Evolutionary conservation across 768 basidiomycete genomes (phyloP), one percentile per base, ranked within the genome.

Genomic region (Serendipita sp.): DNA sequence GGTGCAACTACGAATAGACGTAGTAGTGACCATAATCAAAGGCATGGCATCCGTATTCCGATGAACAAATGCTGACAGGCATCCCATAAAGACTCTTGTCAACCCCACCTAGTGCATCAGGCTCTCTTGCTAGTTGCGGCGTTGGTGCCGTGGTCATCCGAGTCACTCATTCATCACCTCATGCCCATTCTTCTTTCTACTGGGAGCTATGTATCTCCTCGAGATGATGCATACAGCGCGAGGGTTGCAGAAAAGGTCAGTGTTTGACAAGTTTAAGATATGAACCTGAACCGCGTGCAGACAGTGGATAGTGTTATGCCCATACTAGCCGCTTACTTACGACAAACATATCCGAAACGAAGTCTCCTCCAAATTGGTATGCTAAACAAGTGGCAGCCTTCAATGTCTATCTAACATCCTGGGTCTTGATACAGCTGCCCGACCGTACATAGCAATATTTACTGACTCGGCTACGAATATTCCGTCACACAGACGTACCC

Each of bases 171-270:
- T 11, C 91, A 89, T 71, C 92, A 95, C 69, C 81, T 97, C 62
- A 96, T 99, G 91, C 95, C 96, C 2, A 85, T 99, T 51, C 98
- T 99, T 78, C 97, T 94, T 0, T 98, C 97, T 76, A 97, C 98
- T 91, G 95, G 96, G 18, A 91, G 94, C n/a, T 94, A 91, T 67
- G 86, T 97, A 16, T 90, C 97, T 77, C 95, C 96, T 71, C 82
- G 93, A 54, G 96, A 99, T 68, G 96, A 99, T 72, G 83, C 88
- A 0, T 94, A 95, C 75, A 94, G 89, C 71, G 95, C 96, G 78
- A 84, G 85, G 44, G 93, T 98, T 7, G 90, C 98, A 1, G 93
- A 97, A 72, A 89, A 88, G 79, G 92, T 91, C 64, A 48, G 76
- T 58, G 2, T 8, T n/a, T 56, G 18, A 32, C 11, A 3, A 10